Evolutionary conservation across 106 monocot species (phyloP).

Genomic region (Dendrobium nobile): DNA sequence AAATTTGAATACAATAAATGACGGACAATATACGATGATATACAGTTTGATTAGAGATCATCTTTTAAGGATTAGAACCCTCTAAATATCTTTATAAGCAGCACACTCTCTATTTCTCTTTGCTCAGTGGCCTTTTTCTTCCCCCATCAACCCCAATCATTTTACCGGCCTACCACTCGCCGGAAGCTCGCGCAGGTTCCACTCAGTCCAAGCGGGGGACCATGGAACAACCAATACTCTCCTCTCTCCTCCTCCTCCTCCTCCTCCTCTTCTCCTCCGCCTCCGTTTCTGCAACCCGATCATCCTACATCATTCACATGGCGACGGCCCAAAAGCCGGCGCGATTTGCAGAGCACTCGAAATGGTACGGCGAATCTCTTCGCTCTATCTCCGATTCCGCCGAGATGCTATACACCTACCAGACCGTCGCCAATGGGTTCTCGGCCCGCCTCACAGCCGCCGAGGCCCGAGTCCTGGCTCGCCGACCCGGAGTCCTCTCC

Average conservation of each 20-base stretch:
- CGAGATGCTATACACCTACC: constrained; percentile 68
- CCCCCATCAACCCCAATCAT: too few species aligned
- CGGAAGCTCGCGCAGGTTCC: too few species aligned
- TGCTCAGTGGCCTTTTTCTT: too few species aligned
- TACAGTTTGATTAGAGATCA: too few species aligned
- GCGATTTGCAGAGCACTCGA: constrained; percentile 40
- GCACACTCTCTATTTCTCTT: too few species aligned
- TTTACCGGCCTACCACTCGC: too few species aligned
- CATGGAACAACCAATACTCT: too few species aligned
- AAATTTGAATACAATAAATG: too few species aligned
- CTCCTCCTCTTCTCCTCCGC: neutral
- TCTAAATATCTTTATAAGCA: too few species aligned
- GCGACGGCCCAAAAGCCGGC: constrained; percentile 58
- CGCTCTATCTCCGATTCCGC: constrained; percentile 67
- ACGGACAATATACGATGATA: too few species aligned
- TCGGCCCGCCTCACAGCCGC: constrained; percentile 53
- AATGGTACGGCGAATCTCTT: constrained; percentile 86
- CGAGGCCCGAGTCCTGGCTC: constrained; percentile 42
- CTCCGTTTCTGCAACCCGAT: constrained; percentile 3
- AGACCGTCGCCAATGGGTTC: constrained; percentile 75
- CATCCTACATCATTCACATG: constrained; percentile 86
- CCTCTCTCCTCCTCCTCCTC: neutral
- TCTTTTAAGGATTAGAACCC: too few species aligned
- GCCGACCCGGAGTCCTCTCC: constrained; percentile 45
- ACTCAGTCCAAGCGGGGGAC: too few species aligned